Percentiles rank a stretch among this genome's conserved stretches.
These are phyloP conservation scores for Beauveria sp. DNA, from an alignment of 2,329 filamentous ascomycete species.

Conservation along the genomic window DNA sequence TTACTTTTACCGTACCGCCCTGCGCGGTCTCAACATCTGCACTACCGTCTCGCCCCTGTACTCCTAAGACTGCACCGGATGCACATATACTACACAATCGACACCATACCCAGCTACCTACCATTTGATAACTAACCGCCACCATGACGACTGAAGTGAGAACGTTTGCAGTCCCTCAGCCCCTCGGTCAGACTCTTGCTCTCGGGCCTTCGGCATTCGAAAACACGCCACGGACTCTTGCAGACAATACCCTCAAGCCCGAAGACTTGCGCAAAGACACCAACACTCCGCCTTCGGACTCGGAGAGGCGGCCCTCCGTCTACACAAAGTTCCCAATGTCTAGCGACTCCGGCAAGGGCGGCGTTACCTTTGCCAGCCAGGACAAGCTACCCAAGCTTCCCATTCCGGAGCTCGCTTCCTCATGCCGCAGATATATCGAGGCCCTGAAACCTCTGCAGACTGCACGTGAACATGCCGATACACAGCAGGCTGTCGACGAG, in stretches of 20 bases:
- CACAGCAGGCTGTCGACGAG: constrained; percentile 68
- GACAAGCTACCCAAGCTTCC: constrained; percentile 86
- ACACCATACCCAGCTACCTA: neutral
- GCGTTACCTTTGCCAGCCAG: constrained; percentile 84
- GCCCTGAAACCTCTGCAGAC: constrained; percentile 76
- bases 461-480: constrained; percentile 74
- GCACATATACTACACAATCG: neutral
- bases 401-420: constrained; percentile 77
- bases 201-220: constrained; percentile 29
- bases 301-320: constrained; percentile 9
- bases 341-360: constrained; percentile 50
- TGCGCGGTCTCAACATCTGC: constrained; percentile 77
- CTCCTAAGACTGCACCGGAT: constrained; percentile 35
- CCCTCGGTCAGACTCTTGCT: constrained; percentile 63
- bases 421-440: constrained; percentile 71
- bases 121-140: constrained; percentile 18
- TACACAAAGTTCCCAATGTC: constrained; percentile 44
- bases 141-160: constrained; percentile 31
- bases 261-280: neutral
- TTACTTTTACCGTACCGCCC: constrained; percentile 85
- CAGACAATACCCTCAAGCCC: constrained; percentile 16
- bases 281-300: neutral
- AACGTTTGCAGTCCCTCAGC: constrained; percentile 54
- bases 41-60: constrained; percentile 72
- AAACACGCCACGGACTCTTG: neutral